Base-by-base conservation (phyloP, 495 filamentous ascomycete genomes). In the Penicillium dipodomyicola region DNA sequence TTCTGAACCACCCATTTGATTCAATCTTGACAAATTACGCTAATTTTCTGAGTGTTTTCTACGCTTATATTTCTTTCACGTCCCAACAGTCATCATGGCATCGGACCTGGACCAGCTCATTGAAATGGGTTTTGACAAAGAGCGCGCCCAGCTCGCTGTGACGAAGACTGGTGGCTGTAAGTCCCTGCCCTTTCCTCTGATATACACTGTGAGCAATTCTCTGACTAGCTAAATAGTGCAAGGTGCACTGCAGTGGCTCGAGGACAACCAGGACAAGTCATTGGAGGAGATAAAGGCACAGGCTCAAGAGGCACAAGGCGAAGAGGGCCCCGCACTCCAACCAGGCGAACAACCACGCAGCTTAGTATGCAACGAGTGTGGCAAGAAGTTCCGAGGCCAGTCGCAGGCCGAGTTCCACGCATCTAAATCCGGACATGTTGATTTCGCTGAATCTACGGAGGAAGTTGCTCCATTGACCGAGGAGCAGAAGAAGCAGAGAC, bases 111-210 rank as follows among this genome's bases (percentile, higher is more conserved):
- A 93, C 12, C 79, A 86, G 63, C 87, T 98, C 67, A 67, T 95
- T 62, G 92, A 95, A 52, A 97, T 97, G 92, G 94, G 94, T 65
- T 98, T 98, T 61, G 90, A 96, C 57, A 80, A 83, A 64, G 83
- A 88, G 59, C 80, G 86, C 62, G 88, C 90, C 33, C 81, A 90
- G 71, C 68, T 97, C 19, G 94, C 95, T 33, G 78, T 95, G 52
- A 86, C 90, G 66, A 88, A 88, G 67, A 80, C 85, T 32, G 87
- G 89, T 48, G 84, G 86, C 49, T 67, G 92, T 92, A 71, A 75
- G 89, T 80, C 19, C 50, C 30, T 48, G 42, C 30, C 15, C 5
- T 20, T 49, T 3, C 27, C 35, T 23, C 14, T n/a, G 12, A 43
- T 39, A 15, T 12, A 49, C 10, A 19, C 3, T 15, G 17, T 48